These are phyloP conservation scores for Grosmannia huntii DNA, from an alignment of 2,329 filamentous ascomycete species.

Conservation along the genomic window DNA sequence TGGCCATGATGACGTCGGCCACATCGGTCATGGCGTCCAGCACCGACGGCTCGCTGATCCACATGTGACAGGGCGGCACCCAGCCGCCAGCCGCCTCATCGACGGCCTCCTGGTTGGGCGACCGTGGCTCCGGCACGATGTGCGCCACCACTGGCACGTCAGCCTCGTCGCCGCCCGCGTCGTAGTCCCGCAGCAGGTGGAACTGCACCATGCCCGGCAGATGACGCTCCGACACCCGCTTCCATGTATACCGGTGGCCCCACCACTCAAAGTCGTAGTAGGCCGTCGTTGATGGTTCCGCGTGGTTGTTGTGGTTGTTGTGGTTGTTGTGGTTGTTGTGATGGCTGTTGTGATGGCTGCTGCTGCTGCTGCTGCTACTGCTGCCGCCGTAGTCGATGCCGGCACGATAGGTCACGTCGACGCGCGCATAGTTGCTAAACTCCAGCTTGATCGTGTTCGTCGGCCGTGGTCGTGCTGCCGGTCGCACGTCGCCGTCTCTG, in stretches of 20 bases:
- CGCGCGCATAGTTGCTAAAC: conserved; percentile 93
- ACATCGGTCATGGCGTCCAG: conserved; percentile 63
- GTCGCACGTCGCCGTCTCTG: neutral
- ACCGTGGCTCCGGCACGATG: conserved; percentile 69
- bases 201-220: conserved; percentile 55
- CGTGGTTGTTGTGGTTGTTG: neutral
- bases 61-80: conserved; percentile 83
- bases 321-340: neutral
- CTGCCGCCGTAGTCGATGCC: neutral
- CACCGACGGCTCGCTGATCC: conserved; percentile 66
- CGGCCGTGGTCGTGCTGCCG: conserved; percentile 26
- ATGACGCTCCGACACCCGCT: conserved; percentile 56
- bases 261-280: conserved; percentile 89
- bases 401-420: conserved; percentile 47
- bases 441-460: conserved; percentile 80
- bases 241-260: conserved; percentile 79
- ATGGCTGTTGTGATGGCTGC: too few species aligned
- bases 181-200: conserved; percentile 59
- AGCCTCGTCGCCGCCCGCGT: conserved; percentile 18
- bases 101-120: conserved; percentile 53
- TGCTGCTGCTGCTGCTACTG: neutral
- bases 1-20: conserved; percentile 78
- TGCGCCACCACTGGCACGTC: conserved; percentile 42
- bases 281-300: neutral
- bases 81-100: conserved; percentile 74